Percentiles rank a stretch among this genome's conserved stretches.
phyloP scores from a whole-genome alignment of 1,284 basidiomycete species.

The Apiotrichum domesticum region DNA sequence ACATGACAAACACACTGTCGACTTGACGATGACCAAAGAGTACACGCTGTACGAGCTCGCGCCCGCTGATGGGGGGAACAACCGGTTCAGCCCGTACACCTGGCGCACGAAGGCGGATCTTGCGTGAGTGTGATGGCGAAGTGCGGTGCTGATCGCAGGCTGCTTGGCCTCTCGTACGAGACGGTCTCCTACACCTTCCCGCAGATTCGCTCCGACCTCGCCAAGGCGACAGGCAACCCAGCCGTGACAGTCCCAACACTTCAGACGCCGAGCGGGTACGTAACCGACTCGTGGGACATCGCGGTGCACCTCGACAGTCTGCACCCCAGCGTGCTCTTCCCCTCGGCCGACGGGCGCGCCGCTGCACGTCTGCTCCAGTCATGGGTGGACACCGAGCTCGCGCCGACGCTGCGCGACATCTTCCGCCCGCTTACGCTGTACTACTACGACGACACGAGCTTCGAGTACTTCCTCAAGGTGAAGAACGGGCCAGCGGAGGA shows the following conservation, averaged over 20 bases:
- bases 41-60: constrained; percentile 4
- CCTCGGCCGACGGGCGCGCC: not conserved
- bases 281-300: constrained; percentile 27
- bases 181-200: constrained; percentile 17
- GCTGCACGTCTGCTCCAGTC: not conserved
- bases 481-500: not conserved
- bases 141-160: constrained; percentile 6
- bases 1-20: too few species aligned
- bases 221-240: constrained; percentile 20
- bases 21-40: not conserved
- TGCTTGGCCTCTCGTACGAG: constrained; percentile 18
- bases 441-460: not conserved
- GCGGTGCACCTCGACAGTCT: constrained; percentile 16
- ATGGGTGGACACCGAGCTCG: not conserved
- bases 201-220: constrained; percentile 26
- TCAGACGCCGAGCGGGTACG: constrained; percentile 14
- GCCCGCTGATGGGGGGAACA: not conserved
- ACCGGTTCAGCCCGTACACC: not conserved
- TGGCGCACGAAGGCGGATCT: not conserved
- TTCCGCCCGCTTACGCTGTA: constrained; percentile 2
- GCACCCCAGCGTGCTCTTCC: not conserved
- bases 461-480: not conserved
- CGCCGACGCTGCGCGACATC: not conserved
- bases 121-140: not conserved
- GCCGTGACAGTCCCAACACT: constrained; percentile 31